These are phyloP conservation scores for Letharia columbiana DNA, from an alignment of 495 filamentous ascomycete genomes.

Conservation along the genomic window DNA sequence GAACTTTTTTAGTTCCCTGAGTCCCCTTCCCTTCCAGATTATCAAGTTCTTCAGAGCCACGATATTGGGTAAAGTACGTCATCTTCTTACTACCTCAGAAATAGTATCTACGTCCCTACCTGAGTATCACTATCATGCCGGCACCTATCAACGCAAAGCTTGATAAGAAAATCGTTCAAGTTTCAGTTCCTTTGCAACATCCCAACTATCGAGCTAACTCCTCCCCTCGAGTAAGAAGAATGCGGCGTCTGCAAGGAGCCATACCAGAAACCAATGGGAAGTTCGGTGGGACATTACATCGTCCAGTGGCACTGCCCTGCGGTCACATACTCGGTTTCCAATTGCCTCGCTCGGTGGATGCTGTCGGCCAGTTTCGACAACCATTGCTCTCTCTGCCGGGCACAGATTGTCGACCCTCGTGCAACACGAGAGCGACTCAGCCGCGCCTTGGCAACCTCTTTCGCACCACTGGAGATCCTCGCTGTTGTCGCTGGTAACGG, in stretches of 20 bases:
- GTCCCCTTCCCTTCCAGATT: too few species aligned
- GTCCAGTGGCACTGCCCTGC: neutral
- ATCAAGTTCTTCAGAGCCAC: too few species aligned
- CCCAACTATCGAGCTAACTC: neutral
- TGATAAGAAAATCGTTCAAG: neutral
- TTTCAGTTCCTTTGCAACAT: neutral
- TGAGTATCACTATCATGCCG: too few species aligned
- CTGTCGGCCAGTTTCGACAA: neutral
- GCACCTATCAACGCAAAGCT: neutral
- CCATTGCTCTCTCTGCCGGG: neutral
- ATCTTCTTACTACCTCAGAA: too few species aligned
- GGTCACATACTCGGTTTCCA: neutral
- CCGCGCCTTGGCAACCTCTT: neutral
- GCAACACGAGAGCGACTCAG: neutral
- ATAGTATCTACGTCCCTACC: too few species aligned
- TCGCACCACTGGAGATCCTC: neutral
- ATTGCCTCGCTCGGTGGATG: neutral
- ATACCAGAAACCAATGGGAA: neutral
- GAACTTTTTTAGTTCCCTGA: too few species aligned
- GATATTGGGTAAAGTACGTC: too few species aligned
- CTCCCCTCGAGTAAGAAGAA: neutral
- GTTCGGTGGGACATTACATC: neutral
- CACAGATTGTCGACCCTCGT: neutral
- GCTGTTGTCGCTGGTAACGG: neutral
- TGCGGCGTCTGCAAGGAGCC: neutral